Percentiles rank a stretch among this genome's conserved stretches.
phyloP scores from a whole-genome alignment of 495 filamentous ascomycete species.

The Neurospora discreta region DNA sequence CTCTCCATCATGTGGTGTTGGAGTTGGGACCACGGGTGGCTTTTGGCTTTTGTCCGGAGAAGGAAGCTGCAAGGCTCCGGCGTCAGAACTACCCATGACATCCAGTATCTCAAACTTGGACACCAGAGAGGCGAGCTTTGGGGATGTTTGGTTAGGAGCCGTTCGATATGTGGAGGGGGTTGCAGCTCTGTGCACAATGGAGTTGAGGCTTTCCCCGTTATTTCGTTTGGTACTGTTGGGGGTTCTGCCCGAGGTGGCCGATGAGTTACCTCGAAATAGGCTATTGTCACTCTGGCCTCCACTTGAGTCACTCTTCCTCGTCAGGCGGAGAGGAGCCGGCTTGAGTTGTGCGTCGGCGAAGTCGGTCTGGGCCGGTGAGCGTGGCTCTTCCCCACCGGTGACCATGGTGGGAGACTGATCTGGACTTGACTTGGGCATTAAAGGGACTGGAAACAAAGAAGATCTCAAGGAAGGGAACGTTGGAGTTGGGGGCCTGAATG shows the following conservation, averaged over 20 bases:
- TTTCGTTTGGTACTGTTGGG: background rate
- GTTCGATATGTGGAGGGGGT: background rate
- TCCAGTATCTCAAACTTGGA: constrained; percentile 34
- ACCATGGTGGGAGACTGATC: background rate
- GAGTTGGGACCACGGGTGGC: background rate
- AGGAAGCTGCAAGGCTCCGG: background rate
- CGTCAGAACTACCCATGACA: constrained; percentile 16
- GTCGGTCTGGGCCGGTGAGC: background rate
- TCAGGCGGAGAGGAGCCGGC: constrained; percentile 20
- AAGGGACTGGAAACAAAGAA: background rate
- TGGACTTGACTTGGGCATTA: background rate
- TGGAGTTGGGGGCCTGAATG: background rate
- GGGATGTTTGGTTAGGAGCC: constrained; percentile 1
- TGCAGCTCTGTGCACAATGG: constrained; percentile 3
- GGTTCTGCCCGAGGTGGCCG: background rate
- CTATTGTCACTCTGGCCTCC: constrained; percentile 3
- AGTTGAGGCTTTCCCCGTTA: background rate
- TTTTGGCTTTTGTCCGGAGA: background rate
- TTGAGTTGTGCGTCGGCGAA: constrained; percentile 15
- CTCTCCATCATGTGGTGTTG: background rate
- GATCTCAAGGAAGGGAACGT: background rate
- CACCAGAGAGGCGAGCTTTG: constrained; percentile 21
- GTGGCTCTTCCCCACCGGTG: background rate
- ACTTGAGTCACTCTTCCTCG: constrained; percentile 11
- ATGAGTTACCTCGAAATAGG: background rate